A percentile compares a stretch with the other conserved stretches of the same genome.
Evolutionary conservation across 768 basidiomycete species (phyloP).

Genomic region (Phylloporus arenicola): DNA sequence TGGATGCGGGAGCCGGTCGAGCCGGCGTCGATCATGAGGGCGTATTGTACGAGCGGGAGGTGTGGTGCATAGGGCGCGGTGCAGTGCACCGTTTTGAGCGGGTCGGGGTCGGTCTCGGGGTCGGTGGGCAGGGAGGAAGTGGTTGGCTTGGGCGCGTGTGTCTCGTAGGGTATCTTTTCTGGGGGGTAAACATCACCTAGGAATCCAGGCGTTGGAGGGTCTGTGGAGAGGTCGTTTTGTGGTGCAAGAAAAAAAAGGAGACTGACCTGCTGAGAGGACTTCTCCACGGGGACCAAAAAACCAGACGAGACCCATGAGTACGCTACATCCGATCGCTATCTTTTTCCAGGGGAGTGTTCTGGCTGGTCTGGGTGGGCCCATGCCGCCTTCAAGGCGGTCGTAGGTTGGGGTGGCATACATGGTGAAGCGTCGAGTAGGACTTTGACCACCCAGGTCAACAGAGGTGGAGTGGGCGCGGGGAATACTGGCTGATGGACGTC

Average conservation of each 20-base stretch:
- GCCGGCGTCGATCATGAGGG: conserved; percentile 96
- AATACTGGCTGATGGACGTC: conserved; percentile 8
- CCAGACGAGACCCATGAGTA: conserved; percentile 59
- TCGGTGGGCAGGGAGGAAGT: conserved; percentile 39
- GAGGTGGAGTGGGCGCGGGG: conserved; percentile 25
- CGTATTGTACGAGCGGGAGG: conserved; percentile 76
- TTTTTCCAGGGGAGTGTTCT: conserved; percentile 56
- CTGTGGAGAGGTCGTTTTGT: neutral
- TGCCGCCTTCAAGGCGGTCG: conserved; percentile 57
- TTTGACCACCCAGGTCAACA: conserved; percentile 21
- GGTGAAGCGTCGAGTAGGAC: conserved; percentile 4
- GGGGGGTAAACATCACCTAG: conserved; percentile 19
- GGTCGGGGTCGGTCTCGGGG: conserved; percentile 71
- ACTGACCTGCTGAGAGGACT: conserved; percentile 15
- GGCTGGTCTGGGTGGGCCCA: conserved; percentile 42
- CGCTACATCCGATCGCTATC: conserved; percentile 52
- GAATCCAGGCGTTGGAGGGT: neutral
- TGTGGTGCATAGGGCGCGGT: conserved; percentile 44
- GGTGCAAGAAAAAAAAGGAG: neutral
- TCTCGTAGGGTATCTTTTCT: conserved; percentile 11
- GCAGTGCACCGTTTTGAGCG: conserved; percentile 68
- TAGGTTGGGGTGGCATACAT: conserved; percentile 37
- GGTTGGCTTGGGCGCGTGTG: neutral
- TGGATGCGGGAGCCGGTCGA: conserved; percentile 97
- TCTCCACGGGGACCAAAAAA: conserved; percentile 50